Conservation (phyloP, 352 stramenopile genomes). For the Phytophthora sansomeana region DNA sequence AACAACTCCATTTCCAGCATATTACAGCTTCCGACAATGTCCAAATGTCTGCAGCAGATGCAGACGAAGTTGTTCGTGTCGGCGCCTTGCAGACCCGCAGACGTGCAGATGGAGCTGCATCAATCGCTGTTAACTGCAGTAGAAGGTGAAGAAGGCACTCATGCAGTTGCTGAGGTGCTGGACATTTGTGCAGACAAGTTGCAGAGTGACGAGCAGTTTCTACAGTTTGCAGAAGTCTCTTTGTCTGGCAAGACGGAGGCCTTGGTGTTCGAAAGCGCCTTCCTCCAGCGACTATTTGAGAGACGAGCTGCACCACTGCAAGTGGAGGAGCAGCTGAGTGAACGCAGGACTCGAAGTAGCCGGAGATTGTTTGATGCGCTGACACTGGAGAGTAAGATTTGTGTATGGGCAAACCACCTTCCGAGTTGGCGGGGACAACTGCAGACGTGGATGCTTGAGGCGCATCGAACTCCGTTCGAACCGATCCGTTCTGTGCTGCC, state of each 20-base stretch:
- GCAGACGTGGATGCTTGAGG: constrained; percentile 49
- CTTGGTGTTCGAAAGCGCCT: constrained; percentile 26
- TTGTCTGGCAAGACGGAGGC: constrained; percentile 29
- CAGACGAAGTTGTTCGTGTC: constrained; percentile 47
- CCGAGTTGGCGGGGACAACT: constrained; percentile 51
- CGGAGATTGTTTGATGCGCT: constrained; percentile 40
- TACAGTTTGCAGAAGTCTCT: constrained; percentile 37
- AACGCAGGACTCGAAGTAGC: neutral
- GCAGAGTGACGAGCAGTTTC: constrained; percentile 36
- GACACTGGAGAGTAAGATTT: constrained; percentile 28
- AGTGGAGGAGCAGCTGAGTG: neutral
- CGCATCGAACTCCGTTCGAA: constrained; percentile 40
- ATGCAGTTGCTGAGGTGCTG: constrained; percentile 28
- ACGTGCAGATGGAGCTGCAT: constrained; percentile 40
- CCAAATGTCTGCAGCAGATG: constrained; percentile 43
- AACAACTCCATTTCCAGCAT: neutral
- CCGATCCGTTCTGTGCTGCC: constrained; percentile 31
- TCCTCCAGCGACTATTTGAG: constrained; percentile 39
- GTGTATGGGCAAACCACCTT: constrained; percentile 53
- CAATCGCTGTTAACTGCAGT: constrained; percentile 38
- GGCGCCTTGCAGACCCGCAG: constrained; percentile 25
- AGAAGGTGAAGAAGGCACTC: constrained; percentile 11
- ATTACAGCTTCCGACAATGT: constrained; percentile 12
- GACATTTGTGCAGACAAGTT: constrained; percentile 40
- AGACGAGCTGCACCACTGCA: constrained; percentile 4